A percentile compares a stretch with the other conserved stretches of the same genome.
Evolutionary conservation across 202 grass and related monocot species (phyloP).

Genomic region (Musa balbisiana): DNA sequence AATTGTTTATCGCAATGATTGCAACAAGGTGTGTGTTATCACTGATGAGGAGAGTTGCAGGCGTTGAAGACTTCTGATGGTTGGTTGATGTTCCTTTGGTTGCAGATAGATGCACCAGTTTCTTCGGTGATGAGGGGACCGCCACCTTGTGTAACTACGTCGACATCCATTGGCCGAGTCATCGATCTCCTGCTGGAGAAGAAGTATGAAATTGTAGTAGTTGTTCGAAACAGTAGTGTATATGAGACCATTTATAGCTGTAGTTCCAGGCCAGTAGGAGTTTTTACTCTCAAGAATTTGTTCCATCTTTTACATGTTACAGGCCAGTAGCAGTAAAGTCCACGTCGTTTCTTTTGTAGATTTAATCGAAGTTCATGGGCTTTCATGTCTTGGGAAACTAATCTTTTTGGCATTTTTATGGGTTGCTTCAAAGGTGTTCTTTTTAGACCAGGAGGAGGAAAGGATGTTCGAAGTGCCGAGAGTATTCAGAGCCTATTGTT

Average conservation of each 20-base stretch:
- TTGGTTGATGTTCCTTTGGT: not conserved
- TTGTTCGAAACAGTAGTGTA: slow-evolving; percentile 51
- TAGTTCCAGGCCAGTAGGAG: slow-evolving; percentile 64
- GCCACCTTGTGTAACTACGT: slow-evolving; percentile 50
- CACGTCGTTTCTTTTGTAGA: no score
- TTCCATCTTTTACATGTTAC: not conserved
- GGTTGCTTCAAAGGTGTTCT: no score
- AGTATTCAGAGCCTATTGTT: no score
- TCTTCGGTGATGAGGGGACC: slow-evolving; percentile 54
- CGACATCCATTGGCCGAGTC: slow-evolving; percentile 54
- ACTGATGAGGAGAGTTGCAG: not conserved
- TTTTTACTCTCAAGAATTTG: slow-evolving; percentile 51
- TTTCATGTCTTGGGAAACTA: no score
- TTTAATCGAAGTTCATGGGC: no score
- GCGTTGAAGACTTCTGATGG: not conserved
- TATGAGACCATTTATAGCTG: slow-evolving; percentile 53
- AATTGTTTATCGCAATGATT: slow-evolving; percentile 67
- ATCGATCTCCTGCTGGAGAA: slow-evolving; percentile 68
- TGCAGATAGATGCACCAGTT: slow-evolving; percentile 62
- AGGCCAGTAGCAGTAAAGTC: no score
- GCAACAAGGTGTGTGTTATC: slow-evolving; percentile 45
- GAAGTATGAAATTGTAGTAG: slow-evolving; percentile 54
- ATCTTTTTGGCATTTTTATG: no score
- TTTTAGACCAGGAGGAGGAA: no score
- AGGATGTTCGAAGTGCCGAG: no score